phyloP scores from a whole-genome alignment of 139 green algal genomes.

The Micromonas commoda region DNA sequence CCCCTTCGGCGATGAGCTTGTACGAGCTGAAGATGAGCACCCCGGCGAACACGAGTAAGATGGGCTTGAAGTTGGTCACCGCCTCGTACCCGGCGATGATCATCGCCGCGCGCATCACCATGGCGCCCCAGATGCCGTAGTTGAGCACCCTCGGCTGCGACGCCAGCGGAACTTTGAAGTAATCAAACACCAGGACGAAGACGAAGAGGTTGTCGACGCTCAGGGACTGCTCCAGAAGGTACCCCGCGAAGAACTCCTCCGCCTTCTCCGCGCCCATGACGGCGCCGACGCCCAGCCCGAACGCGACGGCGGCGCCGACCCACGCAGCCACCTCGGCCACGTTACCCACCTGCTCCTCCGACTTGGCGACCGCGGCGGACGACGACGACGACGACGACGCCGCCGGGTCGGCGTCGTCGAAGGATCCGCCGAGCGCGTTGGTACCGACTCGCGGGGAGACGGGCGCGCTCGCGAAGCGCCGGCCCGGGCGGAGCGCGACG shows the following conservation, averaged over 20 bases:
- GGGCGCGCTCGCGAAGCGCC: too few relatives aligned
- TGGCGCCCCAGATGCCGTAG: conserved; percentile 82
- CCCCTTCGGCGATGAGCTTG: conserved; percentile 35
- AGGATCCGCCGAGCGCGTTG: too few relatives aligned
- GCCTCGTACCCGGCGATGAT: conserved; percentile 74
- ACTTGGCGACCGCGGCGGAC: background rate
- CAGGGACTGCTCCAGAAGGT: conserved; percentile 92
- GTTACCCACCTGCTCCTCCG: background rate
- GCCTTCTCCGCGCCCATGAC: background rate
- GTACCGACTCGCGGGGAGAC: too few relatives aligned
- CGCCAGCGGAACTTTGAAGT: conserved; percentile 44
- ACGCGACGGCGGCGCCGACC: background rate
- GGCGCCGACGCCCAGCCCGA: conserved; percentile 12
- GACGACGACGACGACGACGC: background rate
- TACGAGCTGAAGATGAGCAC: conserved; percentile 82
- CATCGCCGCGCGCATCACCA: conserved; percentile 75
- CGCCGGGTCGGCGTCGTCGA: background rate
- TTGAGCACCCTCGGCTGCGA: conserved; percentile 60
- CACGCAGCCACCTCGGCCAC: background rate
- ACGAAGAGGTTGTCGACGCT: conserved; percentile 98
- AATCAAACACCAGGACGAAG: conserved; percentile 90
- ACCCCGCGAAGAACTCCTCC: conserved; percentile 82
- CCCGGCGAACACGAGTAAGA: conserved; percentile 84
- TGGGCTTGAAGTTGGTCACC: conserved; percentile 69
- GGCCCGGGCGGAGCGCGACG: too few relatives aligned